A percentile compares a stretch with the other conserved stretches of the same genome.
Conservation (phyloP, 225 moss, liverwort and hornwort species). For the Marchantia polymorpha region DNA sequence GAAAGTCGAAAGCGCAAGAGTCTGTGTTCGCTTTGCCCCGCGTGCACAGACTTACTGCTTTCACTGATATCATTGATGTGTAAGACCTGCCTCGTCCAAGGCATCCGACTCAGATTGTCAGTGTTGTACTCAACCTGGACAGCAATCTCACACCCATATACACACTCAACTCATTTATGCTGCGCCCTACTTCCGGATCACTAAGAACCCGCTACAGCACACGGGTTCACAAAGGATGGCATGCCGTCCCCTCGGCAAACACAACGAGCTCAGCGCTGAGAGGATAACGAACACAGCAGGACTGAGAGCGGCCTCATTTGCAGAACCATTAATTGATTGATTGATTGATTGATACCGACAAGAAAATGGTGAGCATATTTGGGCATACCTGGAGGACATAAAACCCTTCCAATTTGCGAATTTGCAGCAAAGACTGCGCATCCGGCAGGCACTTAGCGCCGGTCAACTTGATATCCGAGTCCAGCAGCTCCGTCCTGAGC, state of each 20-base stretch:
- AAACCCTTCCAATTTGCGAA: constrained; percentile 56
- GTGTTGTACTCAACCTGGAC: not conserved
- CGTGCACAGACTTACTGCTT: constrained; percentile 49
- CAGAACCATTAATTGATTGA: too few relatives aligned
- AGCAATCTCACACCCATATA: not conserved
- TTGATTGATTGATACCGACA: too few relatives aligned
- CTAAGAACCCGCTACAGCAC: not conserved
- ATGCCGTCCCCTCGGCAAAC: not conserved
- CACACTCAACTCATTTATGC: not conserved
- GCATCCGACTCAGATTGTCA: not conserved
- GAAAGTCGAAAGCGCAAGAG: constrained; percentile 74
- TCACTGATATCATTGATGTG: constrained; percentile 72
- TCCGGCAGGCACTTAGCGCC: constrained; percentile 66
- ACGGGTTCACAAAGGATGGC: not conserved
- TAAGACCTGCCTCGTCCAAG: constrained; percentile 48
- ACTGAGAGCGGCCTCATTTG: not conserved
- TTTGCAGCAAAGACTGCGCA: constrained; percentile 45
- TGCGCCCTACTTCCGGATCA: not conserved
- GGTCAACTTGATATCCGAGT: constrained; percentile 57
- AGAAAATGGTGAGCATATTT: not conserved
- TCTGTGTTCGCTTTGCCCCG: constrained; percentile 41
- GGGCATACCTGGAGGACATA: constrained; percentile 70
- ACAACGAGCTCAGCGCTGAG: not conserved
- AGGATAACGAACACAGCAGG: not conserved
- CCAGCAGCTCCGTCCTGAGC: constrained; percentile 61